Conservation (phyloP, 2,329 filamentous ascomycete species). For the Colletotrichum costaricense region DNA sequence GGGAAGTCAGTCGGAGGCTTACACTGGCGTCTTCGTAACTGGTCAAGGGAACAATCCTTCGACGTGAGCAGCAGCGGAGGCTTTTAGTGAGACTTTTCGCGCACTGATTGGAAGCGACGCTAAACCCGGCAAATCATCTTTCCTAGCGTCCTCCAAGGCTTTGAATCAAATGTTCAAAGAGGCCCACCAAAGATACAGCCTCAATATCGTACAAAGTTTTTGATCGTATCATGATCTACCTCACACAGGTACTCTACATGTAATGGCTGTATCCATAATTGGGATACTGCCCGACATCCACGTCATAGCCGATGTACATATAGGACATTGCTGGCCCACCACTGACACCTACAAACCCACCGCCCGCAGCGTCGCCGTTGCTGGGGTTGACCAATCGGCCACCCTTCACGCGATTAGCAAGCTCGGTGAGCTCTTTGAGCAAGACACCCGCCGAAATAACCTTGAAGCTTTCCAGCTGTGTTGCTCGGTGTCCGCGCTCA, state of each 20-base stretch:
- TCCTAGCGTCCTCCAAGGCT: too few species aligned
- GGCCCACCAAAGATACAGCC: not conserved
- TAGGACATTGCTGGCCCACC: conserved; percentile 4
- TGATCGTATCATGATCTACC: not conserved
- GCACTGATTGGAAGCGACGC: too few species aligned
- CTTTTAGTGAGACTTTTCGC: not conserved
- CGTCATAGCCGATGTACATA: conserved; percentile 25
- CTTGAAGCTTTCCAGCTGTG: conserved; percentile 47
- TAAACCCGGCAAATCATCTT: too few species aligned
- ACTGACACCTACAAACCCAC: conserved; percentile 24
- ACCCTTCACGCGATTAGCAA: conserved; percentile 15
- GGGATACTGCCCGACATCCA: conserved; percentile 30
- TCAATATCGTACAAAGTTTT: not conserved
- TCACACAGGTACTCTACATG: not conserved
- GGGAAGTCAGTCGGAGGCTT: not conserved
- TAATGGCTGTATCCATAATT: conserved; percentile 27
- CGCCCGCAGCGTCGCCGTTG: not conserved
- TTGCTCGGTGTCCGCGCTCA: conserved; percentile 14
- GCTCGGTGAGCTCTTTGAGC: conserved; percentile 42
- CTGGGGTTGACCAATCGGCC: not conserved
- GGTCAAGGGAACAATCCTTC: not conserved
- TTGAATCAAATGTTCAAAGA: too few species aligned
- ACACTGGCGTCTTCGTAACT: too few species aligned
- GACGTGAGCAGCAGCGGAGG: not conserved
- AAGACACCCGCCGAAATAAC: conserved; percentile 51